phyloP scores from a whole-genome alignment of 257 asterid species.

The Solanum ossicruentum region DNA sequence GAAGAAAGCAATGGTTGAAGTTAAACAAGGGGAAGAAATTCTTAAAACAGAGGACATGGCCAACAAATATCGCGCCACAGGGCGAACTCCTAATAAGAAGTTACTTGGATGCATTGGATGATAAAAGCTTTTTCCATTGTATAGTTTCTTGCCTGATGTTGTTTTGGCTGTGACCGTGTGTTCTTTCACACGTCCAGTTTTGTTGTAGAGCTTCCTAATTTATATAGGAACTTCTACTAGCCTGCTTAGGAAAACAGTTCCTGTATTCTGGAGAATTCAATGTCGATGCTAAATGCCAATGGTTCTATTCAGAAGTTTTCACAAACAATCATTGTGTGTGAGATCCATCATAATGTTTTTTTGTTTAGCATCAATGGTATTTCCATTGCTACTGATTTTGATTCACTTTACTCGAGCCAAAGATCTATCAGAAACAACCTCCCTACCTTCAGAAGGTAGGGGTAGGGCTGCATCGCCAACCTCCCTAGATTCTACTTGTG shows the following conservation, averaged over 20 bases:
- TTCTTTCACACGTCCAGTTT: not conserved
- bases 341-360: not conserved
- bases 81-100: slow-evolving; percentile 36
- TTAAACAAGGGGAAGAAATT: slow-evolving; percentile 44
- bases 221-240: not conserved
- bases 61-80: slow-evolving; percentile 59
- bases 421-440: not conserved
- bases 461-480: not conserved
- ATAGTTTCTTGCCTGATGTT: not conserved
- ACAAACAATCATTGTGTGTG: not conserved
- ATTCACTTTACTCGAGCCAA: not conserved
- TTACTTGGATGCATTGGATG: slow-evolving; percentile 53
- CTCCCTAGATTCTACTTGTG: not conserved
- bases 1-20: slow-evolving; percentile 51
- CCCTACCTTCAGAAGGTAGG: not conserved
- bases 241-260: not conserved
- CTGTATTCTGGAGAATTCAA: not conserved
- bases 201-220: not conserved
- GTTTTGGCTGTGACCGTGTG: not conserved
- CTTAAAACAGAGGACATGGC: slow-evolving; percentile 56
- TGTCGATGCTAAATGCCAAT: not conserved
- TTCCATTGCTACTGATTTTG: not conserved
- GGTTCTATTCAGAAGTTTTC: not conserved
- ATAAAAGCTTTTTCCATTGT: slow-evolving; percentile 1
- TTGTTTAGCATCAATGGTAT: not conserved